Evolutionary conservation across 2,329 filamentous ascomycete genomes (phyloP).

Genomic region (Hawksworthiomyces lignivorus): DNA sequence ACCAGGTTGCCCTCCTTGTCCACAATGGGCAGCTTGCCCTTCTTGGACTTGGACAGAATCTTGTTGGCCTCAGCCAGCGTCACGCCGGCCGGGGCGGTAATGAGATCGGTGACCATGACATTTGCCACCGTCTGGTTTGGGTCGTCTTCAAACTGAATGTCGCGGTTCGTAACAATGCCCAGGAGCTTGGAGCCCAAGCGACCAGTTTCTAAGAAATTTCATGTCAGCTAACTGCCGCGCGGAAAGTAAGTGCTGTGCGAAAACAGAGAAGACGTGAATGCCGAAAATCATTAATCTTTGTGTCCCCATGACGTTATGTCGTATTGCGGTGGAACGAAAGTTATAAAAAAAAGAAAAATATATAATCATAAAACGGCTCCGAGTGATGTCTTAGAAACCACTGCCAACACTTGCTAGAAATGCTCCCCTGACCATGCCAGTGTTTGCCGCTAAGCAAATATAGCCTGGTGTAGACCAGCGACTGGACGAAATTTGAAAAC

Average conservation of each 20-base stretch:
- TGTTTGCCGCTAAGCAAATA: no score
- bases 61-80: slow-evolving; percentile 83
- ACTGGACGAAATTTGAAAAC: no score
- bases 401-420: no score
- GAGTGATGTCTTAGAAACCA: no score
- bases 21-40: slow-evolving; percentile 93
- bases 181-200: slow-evolving; percentile 92
- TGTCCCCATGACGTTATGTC: slow-evolving; percentile 83
- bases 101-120: slow-evolving; percentile 95
- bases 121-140: slow-evolving; percentile 64
- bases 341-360: slow-evolving; percentile 54
- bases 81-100: slow-evolving; percentile 79
- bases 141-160: slow-evolving; percentile 92
- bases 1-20: slow-evolving; percentile 78
- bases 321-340: slow-evolving; percentile 99
- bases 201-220: slow-evolving; percentile 62
- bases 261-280: slow-evolving; percentile 8
- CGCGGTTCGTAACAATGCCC: slow-evolving; percentile 94
- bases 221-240: slow-evolving; percentile 28
- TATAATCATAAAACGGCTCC: no score
- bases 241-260: slow-evolving; percentile 8
- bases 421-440: no score
- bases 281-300: slow-evolving; percentile 24
- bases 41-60: slow-evolving; percentile 91
- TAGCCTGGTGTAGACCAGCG: no score